These are phyloP conservation scores for Metschnikowia colocasiae DNA, from an alignment of 805 yeast genomes.

Conservation along the genomic window DNA sequence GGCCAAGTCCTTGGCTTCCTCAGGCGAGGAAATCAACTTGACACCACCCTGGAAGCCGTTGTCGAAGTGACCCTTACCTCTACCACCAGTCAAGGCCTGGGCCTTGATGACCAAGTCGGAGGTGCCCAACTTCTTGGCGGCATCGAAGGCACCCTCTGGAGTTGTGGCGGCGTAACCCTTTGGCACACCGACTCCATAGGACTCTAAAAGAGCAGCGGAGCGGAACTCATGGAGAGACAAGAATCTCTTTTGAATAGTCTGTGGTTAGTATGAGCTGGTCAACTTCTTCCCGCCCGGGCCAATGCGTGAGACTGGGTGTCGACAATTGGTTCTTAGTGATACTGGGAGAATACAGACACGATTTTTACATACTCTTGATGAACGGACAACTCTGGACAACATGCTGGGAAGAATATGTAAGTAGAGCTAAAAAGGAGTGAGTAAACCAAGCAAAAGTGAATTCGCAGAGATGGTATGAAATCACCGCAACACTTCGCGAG, in stretches of 20 bases:
- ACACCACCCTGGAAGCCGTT: constrained; percentile 97
- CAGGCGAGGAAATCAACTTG: constrained; percentile 77
- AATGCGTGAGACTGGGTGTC: not conserved
- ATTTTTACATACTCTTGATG: constrained; percentile 39
- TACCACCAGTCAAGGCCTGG: constrained; percentile 98
- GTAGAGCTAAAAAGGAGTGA: constrained; percentile 8
- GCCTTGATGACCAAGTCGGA: constrained; percentile 93
- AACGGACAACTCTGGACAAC: constrained; percentile 45
- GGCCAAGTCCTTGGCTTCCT: constrained; percentile 83
- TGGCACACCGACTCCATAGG: constrained; percentile 89
- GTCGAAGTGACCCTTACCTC: constrained; percentile 98
- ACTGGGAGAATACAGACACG: no score
- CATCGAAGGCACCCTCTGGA: constrained; percentile 79
- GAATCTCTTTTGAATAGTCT: constrained; percentile 52
- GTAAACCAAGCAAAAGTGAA: not conserved
- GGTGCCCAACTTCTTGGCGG: constrained; percentile 71
- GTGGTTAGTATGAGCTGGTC: constrained; percentile 23
- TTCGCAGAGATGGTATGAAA: constrained; percentile 11
- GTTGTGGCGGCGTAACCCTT: constrained; percentile 87
- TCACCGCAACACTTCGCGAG: constrained; percentile 9
- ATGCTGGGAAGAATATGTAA: constrained; percentile 18
- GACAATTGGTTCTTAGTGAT: no score
- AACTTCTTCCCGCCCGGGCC: not conserved
- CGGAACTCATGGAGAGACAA: constrained; percentile 94
- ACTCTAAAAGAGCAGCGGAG: constrained; percentile 79